Base-by-base conservation (phyloP, 345 rosid genomes). In the Limnanthes douglasii region DNA sequence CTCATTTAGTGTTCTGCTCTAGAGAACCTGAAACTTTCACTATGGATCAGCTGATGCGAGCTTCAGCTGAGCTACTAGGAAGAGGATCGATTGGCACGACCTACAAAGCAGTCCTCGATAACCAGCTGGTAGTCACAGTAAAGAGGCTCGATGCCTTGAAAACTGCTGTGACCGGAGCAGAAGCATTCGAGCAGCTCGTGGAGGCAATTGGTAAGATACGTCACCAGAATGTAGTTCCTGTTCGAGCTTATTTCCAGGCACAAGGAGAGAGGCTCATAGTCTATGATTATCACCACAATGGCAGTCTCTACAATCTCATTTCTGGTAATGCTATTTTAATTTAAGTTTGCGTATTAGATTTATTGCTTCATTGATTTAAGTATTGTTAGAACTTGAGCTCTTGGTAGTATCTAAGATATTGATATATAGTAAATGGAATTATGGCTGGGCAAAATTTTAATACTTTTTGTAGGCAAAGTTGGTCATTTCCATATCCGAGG, bases 41-140 rank as follows among this genome's bases (percentile, higher is more conserved):
- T 1, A 27, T 88, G 33, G 97, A 88, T 42, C 86, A 83, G 64
- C 54, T 83, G 20, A 88, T 88, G 97, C 68, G 77, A 47, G 95
- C 81, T 21, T 88, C 97, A 1, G 97, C 97, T 4, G 97, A 83
- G 78, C 61, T 88, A 43, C 61, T 83, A 5, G 97, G 97, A 16
- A 70, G 97, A 54, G 97, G 97, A n/a, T 57, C 70, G 0, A 53
- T 83, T 20, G 93, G 90, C 47, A 83, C 90, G 1, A 83, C 93
- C 15, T 88, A 79, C 55, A 83, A 88, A 57, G 97, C 93, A 3
- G 78, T 74, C 22, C 64, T 88, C 18, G 90, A 79, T 31, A 69
- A 63, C 39, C 72, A 72, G 34, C 22, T 79, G 54, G 66, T 79
- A 2, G 71, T 88, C 27, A 79, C 84, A 3, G 95, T 88, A 48